A percentile compares a stretch with the other conserved stretches of the same genome.
These are phyloP conservation scores for Candida neerlandica DNA, from an alignment of 1,139 yeast genomes.

Conservation along the genomic window DNA sequence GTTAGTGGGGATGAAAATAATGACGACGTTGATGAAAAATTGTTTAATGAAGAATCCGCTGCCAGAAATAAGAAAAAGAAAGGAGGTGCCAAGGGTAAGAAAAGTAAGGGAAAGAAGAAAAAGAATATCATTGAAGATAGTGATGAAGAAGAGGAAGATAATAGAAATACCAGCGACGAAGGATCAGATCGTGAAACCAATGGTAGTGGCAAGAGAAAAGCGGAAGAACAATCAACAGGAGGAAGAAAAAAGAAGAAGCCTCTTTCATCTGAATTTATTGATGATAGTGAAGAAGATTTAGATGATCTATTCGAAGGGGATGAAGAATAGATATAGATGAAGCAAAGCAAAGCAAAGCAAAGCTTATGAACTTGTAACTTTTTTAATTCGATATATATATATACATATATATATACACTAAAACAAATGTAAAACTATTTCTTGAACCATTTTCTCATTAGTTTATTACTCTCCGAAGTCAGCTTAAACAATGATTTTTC, in stretches of 20 bases:
- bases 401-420: constrained; percentile 5
- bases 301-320: constrained; percentile 22
- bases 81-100: constrained; percentile 14
- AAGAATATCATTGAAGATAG: constrained; percentile 28
- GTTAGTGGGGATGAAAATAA: constrained; percentile 38
- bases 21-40: constrained; percentile 28
- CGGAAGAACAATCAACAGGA: constrained; percentile 20
- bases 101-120: constrained; percentile 20
- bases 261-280: constrained; percentile 51
- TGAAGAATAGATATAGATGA: constrained; percentile 12
- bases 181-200: constrained; percentile 16
- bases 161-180: constrained; percentile 18
- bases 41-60: constrained; percentile 31
- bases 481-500: constrained; percentile 63
- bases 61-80: constrained; percentile 22
- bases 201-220: constrained; percentile 21
- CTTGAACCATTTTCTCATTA: constrained; percentile 62
- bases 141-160: constrained; percentile 23
- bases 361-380: too few species aligned
- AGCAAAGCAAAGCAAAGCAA: too few species aligned
- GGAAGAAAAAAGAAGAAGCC: constrained; percentile 31
- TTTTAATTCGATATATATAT: not conserved
- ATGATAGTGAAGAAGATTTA: constrained; percentile 57
- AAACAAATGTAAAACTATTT: constrained; percentile 15
- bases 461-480: constrained; percentile 64